Conservation (phyloP, 441 rosid genomes). For the Iberis amara region DNA sequence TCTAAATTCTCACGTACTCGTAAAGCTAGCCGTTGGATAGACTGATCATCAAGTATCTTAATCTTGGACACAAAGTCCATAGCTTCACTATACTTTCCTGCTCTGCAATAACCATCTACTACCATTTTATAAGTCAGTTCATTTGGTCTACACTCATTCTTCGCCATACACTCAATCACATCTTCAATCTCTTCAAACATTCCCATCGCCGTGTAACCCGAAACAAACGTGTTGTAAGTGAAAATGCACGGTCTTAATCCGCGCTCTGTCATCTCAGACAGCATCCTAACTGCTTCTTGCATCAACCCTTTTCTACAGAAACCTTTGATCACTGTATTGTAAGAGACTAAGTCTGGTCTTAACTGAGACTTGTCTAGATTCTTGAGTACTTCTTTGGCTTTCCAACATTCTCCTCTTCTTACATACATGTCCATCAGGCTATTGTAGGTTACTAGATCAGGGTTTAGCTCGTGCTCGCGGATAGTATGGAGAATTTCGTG, state of each 20-base stretch:
- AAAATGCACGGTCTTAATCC: conserved; percentile 78
- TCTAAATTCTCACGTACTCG: conserved; percentile 48
- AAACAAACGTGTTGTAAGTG: conserved; percentile 77
- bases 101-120: conserved; percentile 77
- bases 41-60: conserved; percentile 43
- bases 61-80: conserved; percentile 69
- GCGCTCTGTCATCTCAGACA: conserved; percentile 59
- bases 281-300: conserved; percentile 67
- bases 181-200: conserved; percentile 61
- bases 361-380: conserved; percentile 40
- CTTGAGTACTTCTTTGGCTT: conserved; percentile 74
- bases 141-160: conserved; percentile 65
- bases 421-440: conserved; percentile 92
- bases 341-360: conserved; percentile 69
- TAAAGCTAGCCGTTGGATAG: conserved; percentile 49
- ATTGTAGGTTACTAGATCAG: conserved; percentile 77
- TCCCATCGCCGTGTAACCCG: conserved; percentile 63
- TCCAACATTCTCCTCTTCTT: conserved; percentile 70
- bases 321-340: conserved; percentile 86
- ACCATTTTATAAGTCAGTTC: conserved; percentile 75
- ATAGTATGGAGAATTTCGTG: conserved; percentile 50
- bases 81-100: conserved; percentile 59
- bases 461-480: conserved; percentile 51
- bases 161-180: conserved; percentile 61
- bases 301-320: conserved; percentile 81